phyloP scores from a whole-genome alignment of 768 basidiomycete genomes.

The Agrocybe praecox region DNA sequence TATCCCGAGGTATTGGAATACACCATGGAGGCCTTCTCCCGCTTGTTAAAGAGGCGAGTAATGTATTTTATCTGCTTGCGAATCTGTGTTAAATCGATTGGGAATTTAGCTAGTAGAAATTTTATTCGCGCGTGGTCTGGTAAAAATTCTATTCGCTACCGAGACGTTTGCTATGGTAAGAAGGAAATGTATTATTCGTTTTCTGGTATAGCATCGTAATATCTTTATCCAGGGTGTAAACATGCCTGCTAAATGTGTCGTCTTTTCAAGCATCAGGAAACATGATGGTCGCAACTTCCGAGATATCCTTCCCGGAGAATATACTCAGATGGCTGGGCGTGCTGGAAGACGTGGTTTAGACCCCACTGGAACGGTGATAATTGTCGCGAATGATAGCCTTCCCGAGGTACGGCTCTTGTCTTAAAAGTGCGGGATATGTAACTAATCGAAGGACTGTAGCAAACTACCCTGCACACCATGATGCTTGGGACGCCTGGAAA shows the following conservation, averaged over 20 bases:
- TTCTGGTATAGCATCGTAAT: not conserved
- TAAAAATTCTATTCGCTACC: constrained; percentile 96
- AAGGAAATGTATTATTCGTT: not conserved
- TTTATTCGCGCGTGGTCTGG: constrained; percentile 91
- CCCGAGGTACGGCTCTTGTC: constrained; percentile 67
- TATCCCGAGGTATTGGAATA: constrained; percentile 93
- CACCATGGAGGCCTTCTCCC: constrained; percentile 97
- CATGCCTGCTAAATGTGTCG: constrained; percentile 98
- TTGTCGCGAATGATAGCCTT: constrained; percentile 79
- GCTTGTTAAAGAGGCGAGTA: constrained; percentile 89
- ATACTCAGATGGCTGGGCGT: constrained; percentile 99
- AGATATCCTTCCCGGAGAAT: constrained; percentile 88
- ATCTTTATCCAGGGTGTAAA: constrained; percentile 82
- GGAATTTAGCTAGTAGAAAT: constrained; percentile 85
- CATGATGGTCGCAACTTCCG: constrained; percentile 94
- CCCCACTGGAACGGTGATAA: constrained; percentile 93
- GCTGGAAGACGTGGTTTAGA: constrained; percentile 96
- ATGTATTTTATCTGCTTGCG: not conserved
- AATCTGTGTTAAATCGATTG: constrained; percentile 10
- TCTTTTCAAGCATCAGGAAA: constrained; percentile 93
- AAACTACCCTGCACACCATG: constrained; percentile 78
- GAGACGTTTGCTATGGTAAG: constrained; percentile 99
- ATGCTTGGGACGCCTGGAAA: constrained; percentile 94
- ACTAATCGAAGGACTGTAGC: constrained; percentile 41
- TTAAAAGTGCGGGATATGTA: not conserved